Conservation (phyloP, 2,329 filamentous ascomycete species). For the Shiraia bambusicola region DNA sequence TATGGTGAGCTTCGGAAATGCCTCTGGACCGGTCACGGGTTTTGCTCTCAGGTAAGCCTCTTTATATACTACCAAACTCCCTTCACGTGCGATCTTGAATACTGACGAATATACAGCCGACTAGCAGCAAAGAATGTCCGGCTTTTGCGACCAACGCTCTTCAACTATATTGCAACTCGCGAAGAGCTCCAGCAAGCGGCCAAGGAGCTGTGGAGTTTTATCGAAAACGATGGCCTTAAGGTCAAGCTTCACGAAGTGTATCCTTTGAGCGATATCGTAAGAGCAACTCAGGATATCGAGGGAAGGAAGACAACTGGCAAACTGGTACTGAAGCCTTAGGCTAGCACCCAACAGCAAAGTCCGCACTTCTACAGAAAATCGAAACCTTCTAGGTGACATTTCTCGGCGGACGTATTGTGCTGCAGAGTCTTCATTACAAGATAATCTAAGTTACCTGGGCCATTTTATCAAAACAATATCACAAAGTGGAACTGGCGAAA, state of each 20-base stretch:
- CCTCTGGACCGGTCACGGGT: conserved; percentile 75
- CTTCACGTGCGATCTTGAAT: background rate
- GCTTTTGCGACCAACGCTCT: conserved; percentile 72
- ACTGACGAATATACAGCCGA: conserved; percentile 38
- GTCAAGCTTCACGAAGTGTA: conserved; percentile 76
- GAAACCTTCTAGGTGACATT: too few species aligned
- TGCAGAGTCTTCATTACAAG: too few species aligned
- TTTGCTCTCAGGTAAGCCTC: conserved; percentile 60
- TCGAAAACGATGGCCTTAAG: conserved; percentile 69
- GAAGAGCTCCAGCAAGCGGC: conserved; percentile 72
- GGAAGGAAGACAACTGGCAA: conserved; percentile 83
- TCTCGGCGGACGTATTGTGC: too few species aligned
- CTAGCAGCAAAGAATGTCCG: conserved; percentile 74
- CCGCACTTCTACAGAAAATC: too few species aligned
- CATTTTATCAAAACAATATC: too few species aligned
- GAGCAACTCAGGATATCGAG: conserved; percentile 75
- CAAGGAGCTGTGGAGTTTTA: conserved; percentile 70
- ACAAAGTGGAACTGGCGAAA: too few species aligned
- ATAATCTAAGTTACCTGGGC: too few species aligned
- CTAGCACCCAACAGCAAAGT: background rate
- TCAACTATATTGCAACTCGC: conserved; percentile 59
- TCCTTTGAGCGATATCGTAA: conserved; percentile 68
- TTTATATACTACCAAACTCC: conserved; percentile 4
- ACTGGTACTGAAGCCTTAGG: conserved; percentile 67
- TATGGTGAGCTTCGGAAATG: conserved; percentile 79